Conservation (phyloP, 1,284 basidiomycete species). For the Coriolopsis trogii region DNA sequence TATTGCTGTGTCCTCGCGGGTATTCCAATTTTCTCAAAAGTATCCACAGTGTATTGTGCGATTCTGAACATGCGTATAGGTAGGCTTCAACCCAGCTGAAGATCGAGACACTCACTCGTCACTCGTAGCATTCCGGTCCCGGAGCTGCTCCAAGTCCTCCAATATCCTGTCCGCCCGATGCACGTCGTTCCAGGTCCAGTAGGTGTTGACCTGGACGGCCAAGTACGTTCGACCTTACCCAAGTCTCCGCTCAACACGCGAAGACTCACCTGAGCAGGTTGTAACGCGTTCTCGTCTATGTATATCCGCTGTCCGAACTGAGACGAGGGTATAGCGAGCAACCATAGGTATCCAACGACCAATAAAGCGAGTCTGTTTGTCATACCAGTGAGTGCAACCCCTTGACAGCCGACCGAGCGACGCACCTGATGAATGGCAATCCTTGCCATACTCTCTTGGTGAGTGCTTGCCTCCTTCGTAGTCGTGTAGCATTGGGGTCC, state of each 20-base stretch:
- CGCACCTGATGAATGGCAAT: constrained; percentile 14
- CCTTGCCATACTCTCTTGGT: constrained; percentile 25
- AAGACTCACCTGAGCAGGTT: constrained; percentile 77
- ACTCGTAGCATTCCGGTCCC: constrained; percentile 65
- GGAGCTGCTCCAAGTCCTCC: constrained; percentile 64
- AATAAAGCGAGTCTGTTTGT: constrained; percentile 58
- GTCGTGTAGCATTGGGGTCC: constrained; percentile 39
- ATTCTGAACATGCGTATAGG: constrained; percentile 48
- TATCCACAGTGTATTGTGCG: constrained; percentile 41
- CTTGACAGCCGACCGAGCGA: too few relatives aligned
- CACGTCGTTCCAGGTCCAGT: constrained; percentile 90
- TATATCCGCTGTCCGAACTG: constrained; percentile 72
- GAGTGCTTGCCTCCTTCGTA: constrained; percentile 43
- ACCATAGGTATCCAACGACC: constrained; percentile 71
- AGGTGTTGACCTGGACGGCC: constrained; percentile 87
- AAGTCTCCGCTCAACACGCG: too few relatives aligned
- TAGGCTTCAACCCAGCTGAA: background rate
- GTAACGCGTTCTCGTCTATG: constrained; percentile 92
- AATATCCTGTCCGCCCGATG: constrained; percentile 82
- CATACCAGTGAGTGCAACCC: background rate
- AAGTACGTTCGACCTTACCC: too few relatives aligned
- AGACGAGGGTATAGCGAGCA: constrained; percentile 69
- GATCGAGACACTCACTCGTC: constrained; percentile 60
- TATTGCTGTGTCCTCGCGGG: constrained; percentile 72
- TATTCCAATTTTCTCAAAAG: constrained; percentile 75